Base-by-base conservation (phyloP, 2,329 filamentous ascomycete genomes). In the Plenodomus biglobosus region DNA sequence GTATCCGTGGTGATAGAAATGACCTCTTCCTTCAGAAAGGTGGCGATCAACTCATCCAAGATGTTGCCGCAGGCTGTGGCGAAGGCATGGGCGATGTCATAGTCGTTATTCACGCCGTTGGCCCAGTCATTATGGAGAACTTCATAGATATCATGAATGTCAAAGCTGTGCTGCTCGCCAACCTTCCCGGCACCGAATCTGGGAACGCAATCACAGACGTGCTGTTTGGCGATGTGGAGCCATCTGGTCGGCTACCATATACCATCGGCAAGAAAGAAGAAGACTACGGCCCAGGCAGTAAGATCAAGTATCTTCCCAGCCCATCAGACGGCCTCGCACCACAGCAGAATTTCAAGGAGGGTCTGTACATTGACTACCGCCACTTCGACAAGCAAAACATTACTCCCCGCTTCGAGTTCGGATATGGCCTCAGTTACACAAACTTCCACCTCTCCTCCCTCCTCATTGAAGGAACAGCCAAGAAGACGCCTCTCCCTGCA, bases 71-170 rank as follows among this genome's bases (percentile, higher is more conserved):
- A 40, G 90, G 86, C 58, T 86, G 85, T 30, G 78, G 76, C 24
- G 62, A 69, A 32, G 85, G 84, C 22, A 72, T 77, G 15, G 85
- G 85, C 8, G 78, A 81, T 30, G 87, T 91, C 0, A 77, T 96
- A n/a, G 92, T 96, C 2, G 84, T 96, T 3, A 79, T 95, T 2
- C 92, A 96, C 66, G 83, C 89, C 0, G 89, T 96, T 18, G 92
- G 92, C 0, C 89, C 92, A 0, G 84, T 95, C 2, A 73, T 92
- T 1, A 70, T 96, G 47, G 90, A 96, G 59, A 76, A 82, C 16
- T 96, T 90, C 86, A 85, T 92, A 53, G 83, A 92, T 43, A 74
- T 89, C 0, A 84, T 88, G 1, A 84, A 83, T 18, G 83, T 96
- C 54, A 90, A 91, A 66, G 85, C 87, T 0, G 85, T 95, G 0